Conservation (phyloP, 148 eudicot species). For the Arbutus unedo region DNA sequence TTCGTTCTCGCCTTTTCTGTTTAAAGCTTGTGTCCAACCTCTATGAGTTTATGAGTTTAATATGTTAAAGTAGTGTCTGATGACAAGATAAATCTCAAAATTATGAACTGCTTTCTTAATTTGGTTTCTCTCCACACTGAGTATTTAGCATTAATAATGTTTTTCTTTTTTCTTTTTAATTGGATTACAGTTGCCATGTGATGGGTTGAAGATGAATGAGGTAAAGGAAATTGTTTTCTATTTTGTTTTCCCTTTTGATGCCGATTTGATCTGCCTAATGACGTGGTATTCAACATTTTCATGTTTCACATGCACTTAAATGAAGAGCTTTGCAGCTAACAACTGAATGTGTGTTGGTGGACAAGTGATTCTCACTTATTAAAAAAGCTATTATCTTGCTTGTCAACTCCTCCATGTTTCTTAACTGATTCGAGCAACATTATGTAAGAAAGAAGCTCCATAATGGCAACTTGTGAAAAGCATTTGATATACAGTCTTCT, state of each 20-base stretch:
- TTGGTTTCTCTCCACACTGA: background rate
- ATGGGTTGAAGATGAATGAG: conserved; percentile 76
- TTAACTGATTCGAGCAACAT: background rate
- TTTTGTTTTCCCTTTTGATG: background rate
- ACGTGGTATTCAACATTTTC: background rate
- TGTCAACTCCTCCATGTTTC: background rate
- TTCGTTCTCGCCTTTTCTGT: background rate
- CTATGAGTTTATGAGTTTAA: background rate
- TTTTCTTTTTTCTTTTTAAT: conserved; percentile 6
- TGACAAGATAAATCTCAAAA: background rate
- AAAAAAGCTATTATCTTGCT: background rate
- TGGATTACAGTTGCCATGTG: conserved; percentile 56
- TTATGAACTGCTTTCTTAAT: background rate
- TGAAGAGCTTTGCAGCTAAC: background rate
- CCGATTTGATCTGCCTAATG: conserved; percentile 5
- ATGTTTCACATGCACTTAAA: background rate
- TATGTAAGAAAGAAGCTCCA: background rate
- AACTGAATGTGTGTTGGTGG: background rate
- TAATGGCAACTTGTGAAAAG: background rate
- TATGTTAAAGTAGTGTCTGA: background rate
- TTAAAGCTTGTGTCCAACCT: background rate
- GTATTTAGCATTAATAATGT: conserved; percentile 9
- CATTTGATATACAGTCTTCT: background rate
- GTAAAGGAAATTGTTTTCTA: conserved; percentile 30
- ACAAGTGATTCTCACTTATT: background rate